Evolutionary conservation across 179 eudicot species (phyloP), one percentile per base, ranked within the genome.

Genomic region (Vitellaria paradoxa): DNA sequence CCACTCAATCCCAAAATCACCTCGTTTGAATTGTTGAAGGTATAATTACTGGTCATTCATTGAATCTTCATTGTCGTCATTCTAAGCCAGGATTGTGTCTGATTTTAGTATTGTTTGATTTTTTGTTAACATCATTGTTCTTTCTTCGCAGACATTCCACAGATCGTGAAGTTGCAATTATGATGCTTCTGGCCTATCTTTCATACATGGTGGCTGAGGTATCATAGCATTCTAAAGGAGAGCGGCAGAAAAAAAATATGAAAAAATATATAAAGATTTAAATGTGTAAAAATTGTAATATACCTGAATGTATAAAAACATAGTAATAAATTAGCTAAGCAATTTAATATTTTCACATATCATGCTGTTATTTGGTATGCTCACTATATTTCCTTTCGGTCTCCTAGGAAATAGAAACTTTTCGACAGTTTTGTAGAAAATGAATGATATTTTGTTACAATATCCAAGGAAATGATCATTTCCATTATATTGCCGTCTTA

Each of bases 181-280:
- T 92, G 97, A 81, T 92, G 85, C 90, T 92, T 68, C 81, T 92
- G 91, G 97, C 97, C 69, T 92, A 92, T 84, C 78, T 90, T 68
- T 92, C 97, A 4, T 92, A 92, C 90, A 86, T 92, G 94, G 78
- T 92, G 67, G 90, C 97, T 71, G 97, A 92, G 94, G 97, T 90
- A 88, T 47, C 23, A 46, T 52, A 23, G 26, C 65, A 71, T 55
- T 46, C 37, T 37, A 47, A 64, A 23, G 13, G 42, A 37, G 12
- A n/a, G n/a, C n/a, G n/a, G n/a, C n/a, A n/a, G n/a, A n/a, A n/a
- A n/a, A n/a, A n/a, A 42, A 42, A 42, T 42, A 42, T 42, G 4
- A 42, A 42, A 42, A 42, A 3, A 42, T 42, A 42, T 42, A 42
- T 42, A 42, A 42, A 42, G 45, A 42, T 42, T 42, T 42, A 42